phyloP scores from a whole-genome alignment of 139 green algal genomes.

The Chlorella ohadii region DNA sequence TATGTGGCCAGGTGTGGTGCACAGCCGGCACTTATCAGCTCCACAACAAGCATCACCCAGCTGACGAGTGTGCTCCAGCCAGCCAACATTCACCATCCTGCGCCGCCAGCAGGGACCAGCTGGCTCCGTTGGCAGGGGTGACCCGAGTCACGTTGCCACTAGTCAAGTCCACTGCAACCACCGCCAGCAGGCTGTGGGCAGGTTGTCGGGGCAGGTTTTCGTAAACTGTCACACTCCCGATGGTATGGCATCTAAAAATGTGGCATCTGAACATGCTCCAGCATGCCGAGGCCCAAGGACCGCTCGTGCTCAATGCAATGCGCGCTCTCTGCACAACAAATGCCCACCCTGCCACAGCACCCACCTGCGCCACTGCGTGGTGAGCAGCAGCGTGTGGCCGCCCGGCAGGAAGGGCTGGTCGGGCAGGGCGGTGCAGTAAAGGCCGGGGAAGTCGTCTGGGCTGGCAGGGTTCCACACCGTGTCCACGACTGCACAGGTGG shows the following conservation, averaged over 20 bases:
- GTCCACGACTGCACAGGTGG: slow-evolving; percentile 15
- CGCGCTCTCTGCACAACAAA: too few relatives aligned
- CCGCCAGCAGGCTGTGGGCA: slow-evolving; percentile 41
- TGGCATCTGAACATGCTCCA: too few relatives aligned
- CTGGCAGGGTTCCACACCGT: slow-evolving; percentile 22
- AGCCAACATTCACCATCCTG: slow-evolving; percentile 33
- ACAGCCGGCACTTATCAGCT: too few relatives aligned
- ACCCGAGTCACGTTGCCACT: slow-evolving; percentile 44
- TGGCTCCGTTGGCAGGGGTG: slow-evolving; percentile 43
- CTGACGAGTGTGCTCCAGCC: too few relatives aligned
- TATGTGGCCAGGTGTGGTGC: too few relatives aligned
- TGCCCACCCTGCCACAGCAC: neutral
- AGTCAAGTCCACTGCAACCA: slow-evolving; percentile 68
- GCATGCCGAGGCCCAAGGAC: too few relatives aligned
- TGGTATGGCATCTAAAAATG: too few relatives aligned
- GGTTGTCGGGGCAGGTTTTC: too few relatives aligned
- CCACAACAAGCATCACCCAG: too few relatives aligned
- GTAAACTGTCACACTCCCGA: too few relatives aligned
- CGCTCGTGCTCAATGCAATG: too few relatives aligned
- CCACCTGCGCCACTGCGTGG: slow-evolving; percentile 73
- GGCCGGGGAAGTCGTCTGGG: slow-evolving; percentile 58
- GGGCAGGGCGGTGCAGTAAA: slow-evolving; percentile 57
- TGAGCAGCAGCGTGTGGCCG: slow-evolving; percentile 64
- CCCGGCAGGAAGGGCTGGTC: slow-evolving; percentile 43
- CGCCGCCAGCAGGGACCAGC: slow-evolving; percentile 51